Evolutionary conservation across 139 green algal species (phyloP).

Genomic region (Tetradesmus lagerheimii): DNA sequence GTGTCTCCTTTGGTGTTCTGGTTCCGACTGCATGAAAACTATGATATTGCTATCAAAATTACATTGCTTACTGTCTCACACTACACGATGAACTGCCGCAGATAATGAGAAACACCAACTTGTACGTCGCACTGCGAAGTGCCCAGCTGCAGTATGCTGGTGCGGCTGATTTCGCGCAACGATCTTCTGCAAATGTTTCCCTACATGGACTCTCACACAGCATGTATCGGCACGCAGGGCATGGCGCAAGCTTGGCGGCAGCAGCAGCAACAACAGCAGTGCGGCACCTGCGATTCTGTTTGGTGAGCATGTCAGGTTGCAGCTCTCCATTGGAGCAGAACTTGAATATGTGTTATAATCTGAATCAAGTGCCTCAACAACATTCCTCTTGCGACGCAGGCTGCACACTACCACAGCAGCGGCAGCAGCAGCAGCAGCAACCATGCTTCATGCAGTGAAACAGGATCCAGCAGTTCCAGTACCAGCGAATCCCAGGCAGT

Average conservation of each 20-base stretch:
- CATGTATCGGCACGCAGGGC: not conserved
- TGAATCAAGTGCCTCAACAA: not conserved
- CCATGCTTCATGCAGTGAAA: not conserved
- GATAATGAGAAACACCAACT: not conserved
- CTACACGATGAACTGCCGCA: not conserved
- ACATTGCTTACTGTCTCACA: no score
- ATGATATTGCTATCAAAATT: no score
- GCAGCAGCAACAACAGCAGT: constrained; percentile 3
- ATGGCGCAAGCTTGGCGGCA: not conserved
- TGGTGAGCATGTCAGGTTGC: no score
- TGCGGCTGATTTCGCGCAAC: not conserved
- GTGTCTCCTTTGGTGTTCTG: not conserved
- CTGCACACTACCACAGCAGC: not conserved
- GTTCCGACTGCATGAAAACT: not conserved
- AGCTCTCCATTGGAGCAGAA: no score
- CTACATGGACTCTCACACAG: not conserved
- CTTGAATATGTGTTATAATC: no score
- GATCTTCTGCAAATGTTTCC: not conserved
- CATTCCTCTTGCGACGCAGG: not conserved
- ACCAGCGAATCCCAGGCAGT: not conserved
- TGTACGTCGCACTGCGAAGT: not conserved
- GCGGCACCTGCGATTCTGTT: not conserved
- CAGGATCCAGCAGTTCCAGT: not conserved
- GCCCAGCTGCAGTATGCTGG: not conserved
- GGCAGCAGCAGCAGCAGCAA: not conserved